Percentiles rank a stretch among this genome's conserved stretches.
These are phyloP conservation scores for Nannizziopsis barbatae DNA, from an alignment of 2,329 filamentous ascomycete species.

Conservation along the genomic window DNA sequence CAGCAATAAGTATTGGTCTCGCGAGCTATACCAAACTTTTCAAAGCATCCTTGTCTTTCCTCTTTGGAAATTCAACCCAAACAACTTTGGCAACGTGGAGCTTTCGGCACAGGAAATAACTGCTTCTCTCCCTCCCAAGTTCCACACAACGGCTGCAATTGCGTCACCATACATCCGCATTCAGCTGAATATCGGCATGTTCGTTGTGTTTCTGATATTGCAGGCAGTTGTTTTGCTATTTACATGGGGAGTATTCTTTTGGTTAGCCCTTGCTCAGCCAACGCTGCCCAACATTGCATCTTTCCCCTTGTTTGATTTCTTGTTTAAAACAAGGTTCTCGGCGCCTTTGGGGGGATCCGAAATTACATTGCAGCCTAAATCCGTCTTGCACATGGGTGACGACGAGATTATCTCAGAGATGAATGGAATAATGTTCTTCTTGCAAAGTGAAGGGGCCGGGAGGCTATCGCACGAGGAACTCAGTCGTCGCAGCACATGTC, in stretches of 20 bases:
- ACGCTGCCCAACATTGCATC: not conserved
- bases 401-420: not conserved
- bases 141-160: constrained; percentile 1
- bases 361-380: not conserved
- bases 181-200: not conserved
- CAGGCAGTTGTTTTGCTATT: not conserved
- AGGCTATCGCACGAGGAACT: not conserved
- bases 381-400: not conserved
- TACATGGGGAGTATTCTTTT: not conserved
- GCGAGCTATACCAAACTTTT: constrained; percentile 2
- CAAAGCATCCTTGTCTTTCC: constrained; percentile 3
- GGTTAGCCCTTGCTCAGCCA: not conserved
- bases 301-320: constrained; percentile 1
- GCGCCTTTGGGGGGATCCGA: not conserved
- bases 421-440: not conserved
- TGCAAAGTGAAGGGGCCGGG: not conserved
- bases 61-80: constrained; percentile 7
- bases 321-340: constrained; percentile 1
- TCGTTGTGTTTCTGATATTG: constrained; percentile 1
- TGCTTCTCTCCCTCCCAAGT: not conserved
- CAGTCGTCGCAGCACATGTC: not conserved
- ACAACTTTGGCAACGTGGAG: constrained; percentile 4
- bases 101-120: constrained; percentile 2
- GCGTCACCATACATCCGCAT: constrained; percentile 1
- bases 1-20: constrained; percentile 4